These are phyloP conservation scores for Gillenia trifoliata DNA, from an alignment of 306 rosid species.

Conservation along the genomic window DNA sequence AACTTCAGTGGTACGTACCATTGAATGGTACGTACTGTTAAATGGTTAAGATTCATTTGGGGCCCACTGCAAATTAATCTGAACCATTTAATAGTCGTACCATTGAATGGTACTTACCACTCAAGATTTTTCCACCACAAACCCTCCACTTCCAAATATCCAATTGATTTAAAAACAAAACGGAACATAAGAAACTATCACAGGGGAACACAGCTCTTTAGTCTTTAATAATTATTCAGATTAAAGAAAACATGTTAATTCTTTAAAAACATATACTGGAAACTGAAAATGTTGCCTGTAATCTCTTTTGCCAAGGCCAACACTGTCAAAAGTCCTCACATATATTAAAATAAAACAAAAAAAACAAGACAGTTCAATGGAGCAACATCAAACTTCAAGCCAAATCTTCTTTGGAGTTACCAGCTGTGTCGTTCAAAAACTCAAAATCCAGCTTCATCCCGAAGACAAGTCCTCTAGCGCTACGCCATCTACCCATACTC, in stretches of 20 bases:
- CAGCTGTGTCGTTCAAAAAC: conserved; percentile 61
- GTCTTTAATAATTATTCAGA: neutral
- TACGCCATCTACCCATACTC: conserved; percentile 66
- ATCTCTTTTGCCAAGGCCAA: conserved; percentile 18
- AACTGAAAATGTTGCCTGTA: conserved; percentile 3
- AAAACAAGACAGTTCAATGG: conserved; percentile 23
- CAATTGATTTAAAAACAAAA: neutral
- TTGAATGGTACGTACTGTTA: too few relatives aligned
- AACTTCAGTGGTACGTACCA: too few relatives aligned
- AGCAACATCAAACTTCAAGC: conserved; percentile 37
- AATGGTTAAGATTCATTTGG: too few relatives aligned
- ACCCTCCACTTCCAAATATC: neutral
- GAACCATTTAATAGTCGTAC: too few relatives aligned
- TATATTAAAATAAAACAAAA: neutral
- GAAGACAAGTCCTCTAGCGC: conserved; percentile 39
- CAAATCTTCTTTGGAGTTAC: conserved; percentile 38
- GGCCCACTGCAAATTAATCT: too few relatives aligned
- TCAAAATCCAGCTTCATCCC: conserved; percentile 40
- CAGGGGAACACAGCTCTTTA: neutral
- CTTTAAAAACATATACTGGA: conserved; percentile 10
- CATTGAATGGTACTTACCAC: too few relatives aligned
- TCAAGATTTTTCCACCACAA: too few relatives aligned
- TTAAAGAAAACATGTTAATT: neutral
- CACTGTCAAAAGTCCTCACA: conserved; percentile 27
- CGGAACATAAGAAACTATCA: neutral